Percentiles rank a stretch among this genome's conserved stretches.
phyloP scores from a whole-genome alignment of 2,329 filamentous ascomycete genomes.

The Hypoxylon sp. region DNA sequence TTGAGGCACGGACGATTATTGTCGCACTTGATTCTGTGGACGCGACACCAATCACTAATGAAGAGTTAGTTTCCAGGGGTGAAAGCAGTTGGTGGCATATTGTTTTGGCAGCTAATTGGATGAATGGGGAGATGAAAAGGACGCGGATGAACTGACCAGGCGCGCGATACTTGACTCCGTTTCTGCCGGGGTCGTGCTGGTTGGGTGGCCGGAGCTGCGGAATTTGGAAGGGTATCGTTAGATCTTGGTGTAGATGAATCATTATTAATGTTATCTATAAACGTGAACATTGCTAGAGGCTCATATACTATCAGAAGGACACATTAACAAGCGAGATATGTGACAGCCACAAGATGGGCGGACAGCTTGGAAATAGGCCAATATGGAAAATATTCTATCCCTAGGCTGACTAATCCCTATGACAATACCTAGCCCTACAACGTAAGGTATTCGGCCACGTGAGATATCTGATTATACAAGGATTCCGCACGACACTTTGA shows the following conservation, averaged over 20 bases:
- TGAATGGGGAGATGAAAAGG: background rate
- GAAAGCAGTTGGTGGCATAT: background rate
- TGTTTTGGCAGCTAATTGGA: background rate
- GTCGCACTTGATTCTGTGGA: conserved; percentile 60
- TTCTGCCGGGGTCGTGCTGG: conserved; percentile 34
- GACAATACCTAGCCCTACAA: background rate
- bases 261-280: conserved; percentile 10
- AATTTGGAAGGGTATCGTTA: conserved; percentile 18
- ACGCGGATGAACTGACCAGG: conserved; percentile 25
- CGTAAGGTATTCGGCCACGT: background rate
- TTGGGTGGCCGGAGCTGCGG: conserved; percentile 26
- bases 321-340: background rate
- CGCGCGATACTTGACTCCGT: conserved; percentile 37
- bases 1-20: conserved; percentile 57
- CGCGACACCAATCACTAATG: conserved; percentile 59
- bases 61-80: conserved; percentile 26
- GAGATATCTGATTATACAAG: background rate
- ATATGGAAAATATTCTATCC: background rate
- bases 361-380: background rate
- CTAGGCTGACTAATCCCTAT: background rate
- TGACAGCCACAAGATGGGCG: background rate
- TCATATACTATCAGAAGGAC: background rate
- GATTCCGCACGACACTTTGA: too few species aligned
- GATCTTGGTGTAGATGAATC: conserved; percentile 9
- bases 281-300: conserved; percentile 29